Percentiles rank a stretch among this genome's conserved stretches.
Evolutionary conservation across 2,329 filamentous ascomycete genomes (phyloP).

Genomic region (Cyanodermella asteris): DNA sequence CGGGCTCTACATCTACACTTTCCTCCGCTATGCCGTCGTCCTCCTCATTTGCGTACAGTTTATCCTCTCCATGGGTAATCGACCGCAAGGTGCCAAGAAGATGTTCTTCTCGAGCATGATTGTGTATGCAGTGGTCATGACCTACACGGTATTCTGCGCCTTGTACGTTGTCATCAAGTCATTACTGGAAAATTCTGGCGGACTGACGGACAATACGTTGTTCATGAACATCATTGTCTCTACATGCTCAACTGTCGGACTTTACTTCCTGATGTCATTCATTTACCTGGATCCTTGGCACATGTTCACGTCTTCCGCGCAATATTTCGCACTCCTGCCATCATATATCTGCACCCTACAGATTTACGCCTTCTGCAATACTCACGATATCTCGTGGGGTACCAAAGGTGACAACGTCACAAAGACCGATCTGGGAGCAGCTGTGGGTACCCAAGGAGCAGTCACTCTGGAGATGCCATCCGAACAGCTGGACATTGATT

Average conservation of each 20-base stretch:
- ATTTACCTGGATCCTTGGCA: conserved; percentile 97
- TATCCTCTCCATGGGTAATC: conserved; percentile 86
- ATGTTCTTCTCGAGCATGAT: conserved; percentile 78
- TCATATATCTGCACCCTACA: conserved; percentile 93
- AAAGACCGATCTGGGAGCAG: conserved; percentile 75
- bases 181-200: conserved; percentile 30
- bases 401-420: conserved; percentile 96
- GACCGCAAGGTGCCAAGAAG: conserved; percentile 81
- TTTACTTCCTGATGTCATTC: conserved; percentile 94
- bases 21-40: conserved; percentile 67
- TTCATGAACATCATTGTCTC: conserved; percentile 92
- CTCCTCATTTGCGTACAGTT: conserved; percentile 88
- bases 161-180: conserved; percentile 80
- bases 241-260: conserved; percentile 65
- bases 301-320: conserved; percentile 77
- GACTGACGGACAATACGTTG: conserved; percentile 58
- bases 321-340: conserved; percentile 85
- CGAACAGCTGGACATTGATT: conserved; percentile 95
- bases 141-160: conserved; percentile 75
- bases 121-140: conserved; percentile 84
- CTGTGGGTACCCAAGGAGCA: conserved; percentile 49
- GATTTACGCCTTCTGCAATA: conserved; percentile 98
- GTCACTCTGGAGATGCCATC: conserved; percentile 95
- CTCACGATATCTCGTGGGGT: conserved; percentile 96
- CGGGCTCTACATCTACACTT: conserved; percentile 63